These are phyloP conservation scores for Pseudocercospora macadamiae DNA, from an alignment of 2,329 filamentous ascomycete genomes.

Conservation along the genomic window DNA sequence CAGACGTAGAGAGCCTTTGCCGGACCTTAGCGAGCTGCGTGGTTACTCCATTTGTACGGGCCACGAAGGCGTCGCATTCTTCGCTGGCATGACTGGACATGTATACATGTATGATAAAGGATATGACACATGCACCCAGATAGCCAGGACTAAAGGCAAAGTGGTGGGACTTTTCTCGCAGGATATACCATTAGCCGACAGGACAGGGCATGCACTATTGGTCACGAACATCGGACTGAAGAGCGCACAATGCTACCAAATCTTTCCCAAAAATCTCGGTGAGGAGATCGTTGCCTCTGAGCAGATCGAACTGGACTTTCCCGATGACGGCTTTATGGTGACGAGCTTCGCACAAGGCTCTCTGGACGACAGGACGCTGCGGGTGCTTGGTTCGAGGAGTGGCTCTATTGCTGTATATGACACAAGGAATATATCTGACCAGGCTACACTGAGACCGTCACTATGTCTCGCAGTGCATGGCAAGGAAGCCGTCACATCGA, in stretches of 20 bases:
- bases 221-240: conserved; percentile 41
- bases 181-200: background rate
- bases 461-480: conserved; percentile 44
- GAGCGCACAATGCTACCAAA: background rate
- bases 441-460: background rate
- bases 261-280: background rate
- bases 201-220: conserved; percentile 35
- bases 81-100: conserved; percentile 51
- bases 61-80: conserved; percentile 45
- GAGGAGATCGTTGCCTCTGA: background rate
- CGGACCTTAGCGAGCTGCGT: conserved; percentile 34
- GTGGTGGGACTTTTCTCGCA: conserved; percentile 45
- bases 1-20: conserved; percentile 14
- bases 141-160: conserved; percentile 40
- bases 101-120: conserved; percentile 44
- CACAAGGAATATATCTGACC: background rate
- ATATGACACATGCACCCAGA: conserved; percentile 24
- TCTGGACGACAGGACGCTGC: background rate
- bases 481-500: conserved; percentile 69
- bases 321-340: conserved; percentile 52
- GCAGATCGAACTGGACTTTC: background rate
- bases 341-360: conserved; percentile 49
- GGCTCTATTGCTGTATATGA: conserved; percentile 54
- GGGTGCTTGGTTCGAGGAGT: conserved; percentile 58
- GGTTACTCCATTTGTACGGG: conserved; percentile 54